Evolutionary conservation across 371 early-diverging fungal species (phyloP).

Genomic region (Mucor plumbeus): DNA sequence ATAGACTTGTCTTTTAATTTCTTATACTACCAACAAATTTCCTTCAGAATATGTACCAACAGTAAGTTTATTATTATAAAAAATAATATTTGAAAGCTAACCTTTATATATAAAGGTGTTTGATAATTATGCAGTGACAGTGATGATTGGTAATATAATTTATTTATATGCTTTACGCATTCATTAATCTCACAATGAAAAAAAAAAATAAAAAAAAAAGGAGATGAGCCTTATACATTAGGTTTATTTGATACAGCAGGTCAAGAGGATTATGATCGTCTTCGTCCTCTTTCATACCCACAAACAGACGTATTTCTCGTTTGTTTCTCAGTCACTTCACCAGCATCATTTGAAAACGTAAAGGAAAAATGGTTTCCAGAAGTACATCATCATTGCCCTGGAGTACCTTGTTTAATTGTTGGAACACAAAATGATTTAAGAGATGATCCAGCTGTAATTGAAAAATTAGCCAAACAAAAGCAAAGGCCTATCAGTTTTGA

Average conservation of each 20-base stretch:
- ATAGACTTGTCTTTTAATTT: constrained; percentile 95
- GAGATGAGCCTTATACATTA: constrained; percentile 85
- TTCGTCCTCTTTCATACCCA: constrained; percentile 95
- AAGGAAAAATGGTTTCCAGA: constrained; percentile 91
- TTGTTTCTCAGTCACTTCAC: constrained; percentile 95
- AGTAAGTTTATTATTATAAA: constrained; percentile 53
- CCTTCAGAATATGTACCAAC: constrained; percentile 99
- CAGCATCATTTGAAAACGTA: constrained; percentile 93
- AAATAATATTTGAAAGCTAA: not conserved
- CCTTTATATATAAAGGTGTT: constrained; percentile 70
- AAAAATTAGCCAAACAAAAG: constrained; percentile 82
- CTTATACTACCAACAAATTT: constrained; percentile 98
- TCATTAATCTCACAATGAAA: too few relatives aligned
- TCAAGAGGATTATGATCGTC: constrained; percentile 98
- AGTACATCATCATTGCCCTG: constrained; percentile 97
- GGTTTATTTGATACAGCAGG: constrained; percentile 98
- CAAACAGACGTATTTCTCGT: constrained; percentile 95
- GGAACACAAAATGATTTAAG: constrained; percentile 97
- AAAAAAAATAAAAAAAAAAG: constrained; percentile 15
- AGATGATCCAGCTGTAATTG: constrained; percentile 82
- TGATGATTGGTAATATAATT: constrained; percentile 84
- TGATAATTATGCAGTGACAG: constrained; percentile 99
- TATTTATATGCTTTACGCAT: too few relatives aligned
- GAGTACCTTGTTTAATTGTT: constrained; percentile 95
- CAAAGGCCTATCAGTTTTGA: constrained; percentile 86